Base-by-base conservation (phyloP, 1,284 basidiomycete species). In the Wallemia ichthyophaga region DNA sequence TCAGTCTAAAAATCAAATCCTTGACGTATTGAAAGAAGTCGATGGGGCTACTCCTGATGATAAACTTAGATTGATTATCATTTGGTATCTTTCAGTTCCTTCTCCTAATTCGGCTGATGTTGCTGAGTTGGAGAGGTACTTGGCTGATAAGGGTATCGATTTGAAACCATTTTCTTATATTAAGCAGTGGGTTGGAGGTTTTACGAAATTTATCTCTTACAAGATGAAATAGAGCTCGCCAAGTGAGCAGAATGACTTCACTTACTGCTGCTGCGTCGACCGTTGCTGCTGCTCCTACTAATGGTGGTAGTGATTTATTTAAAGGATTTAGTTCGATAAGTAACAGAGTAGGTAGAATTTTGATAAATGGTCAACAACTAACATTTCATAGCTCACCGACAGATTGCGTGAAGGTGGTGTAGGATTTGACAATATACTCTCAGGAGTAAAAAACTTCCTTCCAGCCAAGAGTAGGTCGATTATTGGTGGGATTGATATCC, bases 371-470 rank as follows among this genome's bases (percentile, higher is more conserved):
- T 60, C 7, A 57, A 21, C 58, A 15, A 17, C 9, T 48, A 48
- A 48, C n/a, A 3, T 21, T 19, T 48, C 37, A 67, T 55, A 87
- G 84, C 77, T 94, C 58, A 91, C 89, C 1, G 88, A 92, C 69
- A 77, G 87, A 56, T 73, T 99, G 61, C 87, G 94, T 71, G 92
- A 95, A 68, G 85, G 87, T 32, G 71, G 71, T n/a, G 73, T 72
- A 21, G 73, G 73, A 0, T 75, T 94, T 37, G 92, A 98, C 68
- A 92, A 94, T 68, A 74, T 98, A 13, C 85, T 99, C 61, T 91
- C 89, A 1, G 92, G 91, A 27, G 94, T 99, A 62, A 95, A 95
- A 71, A 96, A 95, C 72, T 92, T 99, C 75, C 72, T 99, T 15
- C 94, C 94, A 0, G 83, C 85, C 0, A 86, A 88, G 67, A 99